Evolutionary conservation across 208 protist genomes (phyloP), one percentile per base, ranked within the genome.

Genomic region (Plasmodiophora brassicae): DNA sequence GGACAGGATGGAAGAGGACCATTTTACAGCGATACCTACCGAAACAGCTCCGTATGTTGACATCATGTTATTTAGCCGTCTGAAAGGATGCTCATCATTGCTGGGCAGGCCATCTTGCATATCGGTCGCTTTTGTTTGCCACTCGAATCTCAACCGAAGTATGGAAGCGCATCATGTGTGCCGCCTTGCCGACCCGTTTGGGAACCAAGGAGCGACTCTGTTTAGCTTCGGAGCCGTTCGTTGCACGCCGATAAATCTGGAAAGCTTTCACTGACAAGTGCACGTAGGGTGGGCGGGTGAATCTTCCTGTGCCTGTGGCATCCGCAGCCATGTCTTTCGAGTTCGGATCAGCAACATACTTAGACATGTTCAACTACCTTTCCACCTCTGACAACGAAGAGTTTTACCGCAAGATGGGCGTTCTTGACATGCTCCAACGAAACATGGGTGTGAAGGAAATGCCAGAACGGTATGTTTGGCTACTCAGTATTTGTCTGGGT

Each of bases 121-220:
- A n/a, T 78, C 65, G 65, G n/a, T 78, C 5, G 65, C 65, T n/a
- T 78, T 78, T 32, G 65, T 78, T 32, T 78, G 65, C 41, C 65
- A 78, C 41, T 78, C 65, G 65, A 78, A 78, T 78, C 65, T 78
- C 10, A 78, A 78, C n/a, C 5, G 65, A 78, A 78, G 65, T 32
- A 78, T 78, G 65, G 65, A 78, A 32, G 65, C 65, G 14, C 65
- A 78, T 32, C 41, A 38, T 78, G 32, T 78, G 10, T 78, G 65
- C 41, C 5, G 32, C 32, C 65, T 44, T 14, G n/a, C 5, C 65
- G n/a, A 78, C n/a, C 65, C 65, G 14, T 78, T 78, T 38, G 41
- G 41, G n/a, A 78, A 5, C n/a, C 10, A 78, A 8, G 65, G 5
- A 14, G n/a, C 20, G 5, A 78, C 32, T 78, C 32, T 78, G 5